Percentiles rank a stretch among this genome's conserved stretches.
Evolutionary conservation across 108 stramenopile genomes (phyloP).

Genomic region (Cyclotella distinguenda): DNA sequence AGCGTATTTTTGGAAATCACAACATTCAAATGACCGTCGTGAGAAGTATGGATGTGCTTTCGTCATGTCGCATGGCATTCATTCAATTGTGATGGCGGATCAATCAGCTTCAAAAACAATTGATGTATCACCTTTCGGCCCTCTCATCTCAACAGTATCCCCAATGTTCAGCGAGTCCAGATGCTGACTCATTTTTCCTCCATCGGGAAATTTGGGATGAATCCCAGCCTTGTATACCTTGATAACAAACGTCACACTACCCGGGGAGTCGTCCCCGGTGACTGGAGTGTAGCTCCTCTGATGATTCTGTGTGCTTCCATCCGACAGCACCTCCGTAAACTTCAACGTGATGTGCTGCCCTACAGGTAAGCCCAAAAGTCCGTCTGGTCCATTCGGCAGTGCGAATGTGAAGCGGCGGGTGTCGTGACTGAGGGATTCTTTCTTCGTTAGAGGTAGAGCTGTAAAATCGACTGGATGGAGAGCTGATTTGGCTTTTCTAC

Average conservation of each 20-base stretch:
- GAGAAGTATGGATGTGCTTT: conserved; percentile 33
- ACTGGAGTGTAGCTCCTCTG: conserved; percentile 92
- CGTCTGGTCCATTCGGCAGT: conserved; percentile 60
- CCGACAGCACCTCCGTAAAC: conserved; percentile 72
- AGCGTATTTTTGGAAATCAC: background rate
- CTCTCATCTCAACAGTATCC: conserved; percentile 83
- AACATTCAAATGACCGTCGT: conserved; percentile 40
- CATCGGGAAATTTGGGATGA: conserved; percentile 93
- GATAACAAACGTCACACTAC: conserved; percentile 87
- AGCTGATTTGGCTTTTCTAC: conserved; percentile 28
- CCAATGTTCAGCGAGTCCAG: conserved; percentile 90
- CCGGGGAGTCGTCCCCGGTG: conserved; percentile 77
- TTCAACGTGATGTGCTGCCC: conserved; percentile 95
- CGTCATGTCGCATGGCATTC: conserved; percentile 12
- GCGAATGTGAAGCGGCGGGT: conserved; percentile 92
- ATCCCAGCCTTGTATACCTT: conserved; percentile 92
- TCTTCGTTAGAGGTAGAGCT: conserved; percentile 70
- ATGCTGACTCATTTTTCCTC: conserved; percentile 96
- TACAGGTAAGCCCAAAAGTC: conserved; percentile 89
- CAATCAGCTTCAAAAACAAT: background rate
- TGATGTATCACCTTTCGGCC: conserved; percentile 74
- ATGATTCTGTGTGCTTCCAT: conserved; percentile 51
- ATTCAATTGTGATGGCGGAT: background rate
- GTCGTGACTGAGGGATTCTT: conserved; percentile 89
- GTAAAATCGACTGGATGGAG: conserved; percentile 58